phyloP scores from a whole-genome alignment of 2,329 filamentous ascomycete genomes.

The Cercospora canescens region DNA sequence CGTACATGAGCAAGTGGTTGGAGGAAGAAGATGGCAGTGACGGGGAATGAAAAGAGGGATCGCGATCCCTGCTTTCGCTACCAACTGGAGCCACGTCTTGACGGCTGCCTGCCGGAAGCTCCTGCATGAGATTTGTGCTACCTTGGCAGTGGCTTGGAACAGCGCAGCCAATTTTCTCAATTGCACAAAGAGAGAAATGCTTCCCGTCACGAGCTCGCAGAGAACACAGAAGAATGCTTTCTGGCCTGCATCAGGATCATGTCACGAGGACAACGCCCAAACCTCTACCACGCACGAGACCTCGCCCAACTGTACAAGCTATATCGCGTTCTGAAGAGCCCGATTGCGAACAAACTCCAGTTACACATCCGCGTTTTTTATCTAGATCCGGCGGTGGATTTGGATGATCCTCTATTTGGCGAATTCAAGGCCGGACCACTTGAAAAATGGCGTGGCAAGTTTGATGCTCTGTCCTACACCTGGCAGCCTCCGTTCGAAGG shows the following conservation, averaged over 20 bases:
- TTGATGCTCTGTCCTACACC: background rate
- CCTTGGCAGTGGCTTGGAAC: background rate
- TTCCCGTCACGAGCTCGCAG: too few relatives aligned
- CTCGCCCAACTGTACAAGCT: background rate
- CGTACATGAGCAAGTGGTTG: conserved; percentile 58
- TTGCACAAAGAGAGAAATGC: too few relatives aligned
- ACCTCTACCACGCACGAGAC: background rate
- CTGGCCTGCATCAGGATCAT: too few relatives aligned
- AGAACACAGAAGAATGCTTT: too few relatives aligned
- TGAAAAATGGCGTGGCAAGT: background rate
- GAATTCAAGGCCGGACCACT: background rate
- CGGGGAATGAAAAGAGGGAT: conserved; percentile 27
- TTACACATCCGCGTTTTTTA: background rate
- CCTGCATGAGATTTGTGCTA: too few relatives aligned
- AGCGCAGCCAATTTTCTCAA: background rate
- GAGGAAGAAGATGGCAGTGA: conserved; percentile 31
- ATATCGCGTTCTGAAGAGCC: background rate
- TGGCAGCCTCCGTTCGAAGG: background rate
- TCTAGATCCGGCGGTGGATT: background rate
- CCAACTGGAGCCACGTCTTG: too few relatives aligned
- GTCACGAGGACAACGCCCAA: background rate
- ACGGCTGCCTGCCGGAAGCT: too few relatives aligned
- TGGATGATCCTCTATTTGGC: background rate
- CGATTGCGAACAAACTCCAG: background rate
- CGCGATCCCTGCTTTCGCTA: too few relatives aligned